phyloP scores from a whole-genome alignment of 805 yeast species.

The Pichia californica region DNA sequence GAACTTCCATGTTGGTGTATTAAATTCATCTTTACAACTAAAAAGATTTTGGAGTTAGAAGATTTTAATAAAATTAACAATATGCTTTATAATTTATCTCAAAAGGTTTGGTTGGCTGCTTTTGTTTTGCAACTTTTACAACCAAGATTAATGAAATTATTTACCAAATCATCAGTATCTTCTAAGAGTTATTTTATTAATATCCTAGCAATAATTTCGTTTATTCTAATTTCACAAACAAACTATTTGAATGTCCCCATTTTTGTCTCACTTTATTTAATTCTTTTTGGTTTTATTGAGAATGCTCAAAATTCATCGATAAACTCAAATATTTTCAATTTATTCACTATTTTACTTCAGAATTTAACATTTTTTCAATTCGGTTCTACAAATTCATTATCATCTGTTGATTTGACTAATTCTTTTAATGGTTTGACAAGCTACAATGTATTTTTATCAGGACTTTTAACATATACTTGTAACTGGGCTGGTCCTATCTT shows the following conservation, averaged over 20 bases:
- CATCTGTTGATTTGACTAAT: slow-evolving; percentile 84
- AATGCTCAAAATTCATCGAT: slow-evolving; percentile 11
- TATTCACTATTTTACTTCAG: slow-evolving; percentile 51
- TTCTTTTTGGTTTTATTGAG: slow-evolving; percentile 24
- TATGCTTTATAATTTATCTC: slow-evolving; percentile 18
- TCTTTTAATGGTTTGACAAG: slow-evolving; percentile 83
- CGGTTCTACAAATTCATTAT: slow-evolving; percentile 89
- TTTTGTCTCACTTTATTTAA: slow-evolving; percentile 26
- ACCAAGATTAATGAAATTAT: slow-evolving; percentile 13
- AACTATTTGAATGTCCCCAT: slow-evolving; percentile 51
- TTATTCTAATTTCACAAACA: slow-evolving; percentile 50
- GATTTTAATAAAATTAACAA: slow-evolving; percentile 25
- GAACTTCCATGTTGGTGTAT: slow-evolving; percentile 22
- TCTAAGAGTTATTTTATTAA: slow-evolving; percentile 28
- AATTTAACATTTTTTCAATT: slow-evolving; percentile 75
- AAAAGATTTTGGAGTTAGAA: slow-evolving; percentile 26
- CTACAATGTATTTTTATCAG: slow-evolving; percentile 67
- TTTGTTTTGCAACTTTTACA: slow-evolving; percentile 12
- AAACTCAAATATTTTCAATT: slow-evolving; percentile 16
- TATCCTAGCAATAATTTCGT: slow-evolving; percentile 30
- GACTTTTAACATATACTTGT: slow-evolving; percentile 70
- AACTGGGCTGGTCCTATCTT: slow-evolving; percentile 83
- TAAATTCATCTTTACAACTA: slow-evolving; percentile 24
- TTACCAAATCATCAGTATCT: neutral
- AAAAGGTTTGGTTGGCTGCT: slow-evolving; percentile 17